phyloP scores from a whole-genome alignment of 2,329 filamentous ascomycete genomes.

The Pestalotiopsis fici region DNA sequence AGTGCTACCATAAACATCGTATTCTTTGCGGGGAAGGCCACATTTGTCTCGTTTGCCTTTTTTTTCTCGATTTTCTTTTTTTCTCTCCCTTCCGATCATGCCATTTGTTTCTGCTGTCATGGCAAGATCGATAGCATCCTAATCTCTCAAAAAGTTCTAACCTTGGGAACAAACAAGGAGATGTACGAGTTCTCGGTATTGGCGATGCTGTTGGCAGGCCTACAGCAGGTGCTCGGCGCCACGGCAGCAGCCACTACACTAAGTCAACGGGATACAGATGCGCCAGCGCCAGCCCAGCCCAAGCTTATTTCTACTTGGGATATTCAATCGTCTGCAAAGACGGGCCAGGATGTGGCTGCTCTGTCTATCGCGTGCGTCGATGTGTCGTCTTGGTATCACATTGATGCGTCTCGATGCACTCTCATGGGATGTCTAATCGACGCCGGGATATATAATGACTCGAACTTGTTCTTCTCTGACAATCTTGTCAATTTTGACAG shows the following conservation, averaged over 20 bases:
- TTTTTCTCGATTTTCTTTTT: too few relatives aligned
- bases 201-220: not conserved
- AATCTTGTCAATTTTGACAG: conserved; percentile 44
- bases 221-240: not conserved
- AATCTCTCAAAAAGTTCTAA: not conserved
- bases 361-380: conserved; percentile 46
- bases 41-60: not conserved
- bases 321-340: conserved; percentile 44
- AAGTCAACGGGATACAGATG: not conserved
- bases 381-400: conserved; percentile 51
- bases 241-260: not conserved
- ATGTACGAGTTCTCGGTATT: not conserved
- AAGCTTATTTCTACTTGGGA: conserved; percentile 46
- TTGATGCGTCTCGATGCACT: conserved; percentile 48
- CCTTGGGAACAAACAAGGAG: not conserved
- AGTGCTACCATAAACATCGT: not conserved
- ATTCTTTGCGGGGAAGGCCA: not conserved
- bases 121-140: not conserved
- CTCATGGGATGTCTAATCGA: conserved; percentile 59
- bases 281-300: not conserved
- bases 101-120: not conserved
- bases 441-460: conserved; percentile 52
- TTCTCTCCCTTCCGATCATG: not conserved
- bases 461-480: conserved; percentile 55
- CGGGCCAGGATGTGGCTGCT: conserved; percentile 31